Base-by-base conservation (phyloP, 306 rosid species). In the Prosopis cineraria region DNA sequence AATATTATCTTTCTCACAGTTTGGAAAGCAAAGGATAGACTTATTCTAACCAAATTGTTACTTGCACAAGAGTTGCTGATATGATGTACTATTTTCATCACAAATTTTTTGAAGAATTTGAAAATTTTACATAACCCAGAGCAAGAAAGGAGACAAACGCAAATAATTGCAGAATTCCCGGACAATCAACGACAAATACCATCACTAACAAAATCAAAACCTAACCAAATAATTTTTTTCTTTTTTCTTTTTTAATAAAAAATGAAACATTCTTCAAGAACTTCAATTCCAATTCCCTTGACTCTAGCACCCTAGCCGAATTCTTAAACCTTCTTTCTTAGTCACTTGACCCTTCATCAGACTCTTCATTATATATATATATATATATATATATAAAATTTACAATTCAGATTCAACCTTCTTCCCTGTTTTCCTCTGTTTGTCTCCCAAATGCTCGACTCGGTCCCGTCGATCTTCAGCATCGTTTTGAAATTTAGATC, bases 91-190 rank as follows among this genome's bases (percentile, higher is more conserved):
- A n/a, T n/a, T 65, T 39, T 3, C 31, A 11, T 65, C 31, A 65
- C 22, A 65, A 65, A 65, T n/a, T 37, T 20, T n/a, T 19, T 65
- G 14, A 34, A 19, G 24, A 10, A 65, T 34, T 7, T 53, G 30
- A 22, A 53, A 19, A 22, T 53, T 22, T 53, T 63, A 34, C 44
- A 22, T 3, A 8, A 34, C 39, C 20, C 7, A 64, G 2, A 74
- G 76, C 45, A 37, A 58, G 68, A 43, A 72, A 82, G 5, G 70
- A 41, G 86, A 82, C 84, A 85, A 85, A 79, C 78, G 76, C 78
- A 82, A 62, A 79, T 77, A 86, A 87, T 85, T 89, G 84, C 87
- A 27, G 81, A 79, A 84, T 87, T 84, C 77, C 81, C 70, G 86
- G 86, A 78, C 60, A 83, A 45, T 73, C 73, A 79, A 74, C 68